These are phyloP conservation scores for Sugiyamaella pinicola DNA, from an alignment of 1,139 yeast genomes.

Conservation along the genomic window DNA sequence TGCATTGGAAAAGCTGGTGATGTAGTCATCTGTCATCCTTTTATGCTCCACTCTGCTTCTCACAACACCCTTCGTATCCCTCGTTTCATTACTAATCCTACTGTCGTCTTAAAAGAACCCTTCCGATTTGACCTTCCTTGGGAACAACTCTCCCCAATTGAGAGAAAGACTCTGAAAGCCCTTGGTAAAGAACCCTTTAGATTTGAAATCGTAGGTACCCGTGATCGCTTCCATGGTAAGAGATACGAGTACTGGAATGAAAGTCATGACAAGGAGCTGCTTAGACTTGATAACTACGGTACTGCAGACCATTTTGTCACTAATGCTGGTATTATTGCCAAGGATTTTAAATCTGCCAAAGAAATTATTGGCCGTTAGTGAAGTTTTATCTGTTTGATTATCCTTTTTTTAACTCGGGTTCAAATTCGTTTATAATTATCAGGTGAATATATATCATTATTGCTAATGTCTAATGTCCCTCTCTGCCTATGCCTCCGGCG, in stretches of 20 bases:
- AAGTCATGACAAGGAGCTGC: slow-evolving; percentile 17
- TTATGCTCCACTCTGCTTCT: slow-evolving; percentile 23
- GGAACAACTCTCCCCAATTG: slow-evolving; percentile 17
- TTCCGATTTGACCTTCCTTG: slow-evolving; percentile 14
- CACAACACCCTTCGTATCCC: slow-evolving; percentile 20
- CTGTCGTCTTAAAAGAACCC: slow-evolving; percentile 19
- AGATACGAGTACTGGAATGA: slow-evolving; percentile 21
- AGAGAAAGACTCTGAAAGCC: slow-evolving; percentile 19
- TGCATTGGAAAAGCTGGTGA: slow-evolving; percentile 21
- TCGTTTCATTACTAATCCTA: slow-evolving; percentile 22
- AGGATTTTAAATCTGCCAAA: slow-evolving; percentile 9
- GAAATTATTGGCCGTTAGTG: slow-evolving; percentile 19
- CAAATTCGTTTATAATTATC: neutral
- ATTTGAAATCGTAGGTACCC: slow-evolving; percentile 18
- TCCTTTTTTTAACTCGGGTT: neutral
- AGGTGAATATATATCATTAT: neutral
- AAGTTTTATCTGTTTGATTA: neutral
- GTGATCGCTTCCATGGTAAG: slow-evolving; percentile 19
- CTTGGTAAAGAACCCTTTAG: slow-evolving; percentile 18
- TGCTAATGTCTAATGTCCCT: no score
- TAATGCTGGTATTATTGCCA: slow-evolving; percentile 17
- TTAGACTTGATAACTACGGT: slow-evolving; percentile 17
- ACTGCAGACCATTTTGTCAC: slow-evolving; percentile 19
- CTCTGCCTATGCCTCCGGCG: no score
- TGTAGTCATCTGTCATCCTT: slow-evolving; percentile 20